Conservation (phyloP, 2,329 filamentous ascomycete genomes). For the Apiospora arundinis region DNA sequence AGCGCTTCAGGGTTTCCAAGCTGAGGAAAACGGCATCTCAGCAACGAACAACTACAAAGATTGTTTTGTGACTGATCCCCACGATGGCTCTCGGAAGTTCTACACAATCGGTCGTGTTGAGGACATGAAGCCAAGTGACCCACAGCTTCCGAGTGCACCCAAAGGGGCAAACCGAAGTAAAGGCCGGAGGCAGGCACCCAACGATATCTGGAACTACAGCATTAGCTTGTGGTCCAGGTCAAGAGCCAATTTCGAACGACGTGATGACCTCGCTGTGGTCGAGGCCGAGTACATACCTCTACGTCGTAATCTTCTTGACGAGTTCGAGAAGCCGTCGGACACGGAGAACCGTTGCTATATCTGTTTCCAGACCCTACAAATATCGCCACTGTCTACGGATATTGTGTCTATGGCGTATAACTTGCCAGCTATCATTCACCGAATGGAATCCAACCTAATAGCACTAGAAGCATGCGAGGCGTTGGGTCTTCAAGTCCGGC, state of each 20-base stretch:
- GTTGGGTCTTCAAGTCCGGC: conserved; percentile 68
- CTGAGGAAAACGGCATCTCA: conserved; percentile 48
- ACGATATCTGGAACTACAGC: conserved; percentile 83
- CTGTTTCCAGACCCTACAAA: conserved; percentile 75
- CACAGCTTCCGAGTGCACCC: conserved; percentile 64
- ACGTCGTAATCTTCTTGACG: conserved; percentile 84
- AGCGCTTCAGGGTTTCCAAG: conserved; percentile 41
- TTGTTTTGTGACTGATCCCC: conserved; percentile 63
- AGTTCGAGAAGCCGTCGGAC: conserved; percentile 60
- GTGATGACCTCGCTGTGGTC: conserved; percentile 79
- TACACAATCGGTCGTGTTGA: conserved; percentile 59
- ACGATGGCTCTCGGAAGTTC: conserved; percentile 69
- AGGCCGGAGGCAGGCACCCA: conserved; percentile 45
- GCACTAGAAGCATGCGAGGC: conserved; percentile 74
- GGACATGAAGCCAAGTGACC: conserved; percentile 68
- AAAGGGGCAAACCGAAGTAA: conserved; percentile 50
- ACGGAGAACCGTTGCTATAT: conserved; percentile 65
- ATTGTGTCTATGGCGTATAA: conserved; percentile 76
- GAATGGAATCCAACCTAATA: conserved; percentile 82
- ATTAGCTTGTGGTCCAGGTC: conserved; percentile 75
- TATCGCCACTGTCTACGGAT: conserved; percentile 74
- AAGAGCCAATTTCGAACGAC: conserved; percentile 58
- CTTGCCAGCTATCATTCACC: conserved; percentile 84
- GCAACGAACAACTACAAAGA: conserved; percentile 57
- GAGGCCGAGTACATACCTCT: conserved; percentile 75